Evolutionary conservation across 1,139 yeast species (phyloP).

Genomic region (Pichiaceae sp.): DNA sequence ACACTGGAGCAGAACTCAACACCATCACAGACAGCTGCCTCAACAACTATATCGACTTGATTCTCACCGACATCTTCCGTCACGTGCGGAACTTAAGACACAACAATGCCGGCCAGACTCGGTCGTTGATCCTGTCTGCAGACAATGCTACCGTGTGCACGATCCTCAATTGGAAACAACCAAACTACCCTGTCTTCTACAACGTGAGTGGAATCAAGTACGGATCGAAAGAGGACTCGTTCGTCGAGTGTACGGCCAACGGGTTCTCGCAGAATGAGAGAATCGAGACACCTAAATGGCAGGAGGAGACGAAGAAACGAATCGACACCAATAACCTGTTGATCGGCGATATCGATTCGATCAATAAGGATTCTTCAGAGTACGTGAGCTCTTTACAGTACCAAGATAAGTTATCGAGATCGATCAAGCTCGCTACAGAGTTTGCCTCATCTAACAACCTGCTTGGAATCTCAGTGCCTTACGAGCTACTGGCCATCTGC

Average conservation of each 20-base stretch:
- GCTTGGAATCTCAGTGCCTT: constrained; percentile 74
- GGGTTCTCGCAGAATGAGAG: constrained; percentile 23
- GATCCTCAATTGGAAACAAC: constrained; percentile 95
- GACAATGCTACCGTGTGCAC: constrained; percentile 86
- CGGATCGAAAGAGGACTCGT: constrained; percentile 22
- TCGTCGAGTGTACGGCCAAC: constrained; percentile 29
- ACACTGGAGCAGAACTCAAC: constrained; percentile 5
- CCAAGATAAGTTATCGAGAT: constrained; percentile 32
- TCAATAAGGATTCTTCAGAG: constrained; percentile 25
- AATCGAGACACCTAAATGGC: constrained; percentile 5
- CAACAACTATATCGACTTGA: constrained; percentile 67
- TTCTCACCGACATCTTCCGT: constrained; percentile 64
- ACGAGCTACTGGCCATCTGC: constrained; percentile 59
- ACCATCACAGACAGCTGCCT: constrained; percentile 31
- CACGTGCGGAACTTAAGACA: constrained; percentile 56
- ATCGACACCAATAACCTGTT: constrained; percentile 11
- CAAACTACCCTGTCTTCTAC: constrained; percentile 90
- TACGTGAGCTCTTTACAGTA: constrained; percentile 22
- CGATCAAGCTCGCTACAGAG: constrained; percentile 53
- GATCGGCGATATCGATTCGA: constrained; percentile 26
- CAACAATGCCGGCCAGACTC: constrained; percentile 21
- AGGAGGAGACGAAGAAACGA: constrained; percentile 4
- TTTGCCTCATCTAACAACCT: constrained; percentile 79
- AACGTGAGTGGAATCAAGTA: constrained; percentile 60
- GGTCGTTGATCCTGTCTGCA: constrained; percentile 77